Conservation (phyloP, 2,329 filamentous ascomycete genomes). For the Davidsoniella australis region DNA sequence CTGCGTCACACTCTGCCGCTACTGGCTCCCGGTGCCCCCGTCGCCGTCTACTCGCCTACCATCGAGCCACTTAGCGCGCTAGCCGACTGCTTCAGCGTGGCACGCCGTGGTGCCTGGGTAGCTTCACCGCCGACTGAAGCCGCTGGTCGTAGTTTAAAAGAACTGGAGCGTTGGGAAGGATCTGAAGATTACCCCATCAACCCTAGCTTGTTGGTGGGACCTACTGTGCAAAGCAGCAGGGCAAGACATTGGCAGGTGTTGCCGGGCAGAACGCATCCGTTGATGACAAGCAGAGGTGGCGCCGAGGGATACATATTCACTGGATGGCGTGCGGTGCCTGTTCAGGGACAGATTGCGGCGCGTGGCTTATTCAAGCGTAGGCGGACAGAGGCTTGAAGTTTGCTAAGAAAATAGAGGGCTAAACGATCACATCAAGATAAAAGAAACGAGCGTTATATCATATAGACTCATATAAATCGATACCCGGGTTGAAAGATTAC, state of each 20-base stretch:
- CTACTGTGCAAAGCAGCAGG: constrained; percentile 63
- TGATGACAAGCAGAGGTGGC: constrained; percentile 80
- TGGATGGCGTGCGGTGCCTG: constrained; percentile 62
- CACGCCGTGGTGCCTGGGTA: constrained; percentile 60
- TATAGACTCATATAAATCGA: no score
- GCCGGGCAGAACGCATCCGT: constrained; percentile 76
- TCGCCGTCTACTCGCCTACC: constrained; percentile 70
- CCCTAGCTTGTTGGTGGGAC: constrained; percentile 64
- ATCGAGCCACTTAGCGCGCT: constrained; percentile 64
- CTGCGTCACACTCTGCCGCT: constrained; percentile 62
- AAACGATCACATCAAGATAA: not conserved
- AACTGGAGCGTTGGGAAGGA: constrained; percentile 40
- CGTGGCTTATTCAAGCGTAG: constrained; percentile 62
- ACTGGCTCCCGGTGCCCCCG: constrained; percentile 62
- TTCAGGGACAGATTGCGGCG: constrained; percentile 64
- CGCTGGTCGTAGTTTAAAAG: constrained; percentile 26
- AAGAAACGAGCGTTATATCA: not conserved
- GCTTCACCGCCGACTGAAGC: constrained; percentile 31
- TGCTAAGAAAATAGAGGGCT: not conserved
- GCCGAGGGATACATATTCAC: constrained; percentile 85
- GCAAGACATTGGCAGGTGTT: constrained; percentile 78
- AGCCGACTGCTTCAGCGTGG: constrained; percentile 70
- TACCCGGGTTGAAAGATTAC: no score
- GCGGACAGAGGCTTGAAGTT: constrained; percentile 30
- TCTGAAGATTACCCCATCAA: constrained; percentile 71